A percentile compares a stretch with the other conserved stretches of the same genome.
Conservation (phyloP, 768 basidiomycete genomes). For the Lactarius hatsudake region DNA sequence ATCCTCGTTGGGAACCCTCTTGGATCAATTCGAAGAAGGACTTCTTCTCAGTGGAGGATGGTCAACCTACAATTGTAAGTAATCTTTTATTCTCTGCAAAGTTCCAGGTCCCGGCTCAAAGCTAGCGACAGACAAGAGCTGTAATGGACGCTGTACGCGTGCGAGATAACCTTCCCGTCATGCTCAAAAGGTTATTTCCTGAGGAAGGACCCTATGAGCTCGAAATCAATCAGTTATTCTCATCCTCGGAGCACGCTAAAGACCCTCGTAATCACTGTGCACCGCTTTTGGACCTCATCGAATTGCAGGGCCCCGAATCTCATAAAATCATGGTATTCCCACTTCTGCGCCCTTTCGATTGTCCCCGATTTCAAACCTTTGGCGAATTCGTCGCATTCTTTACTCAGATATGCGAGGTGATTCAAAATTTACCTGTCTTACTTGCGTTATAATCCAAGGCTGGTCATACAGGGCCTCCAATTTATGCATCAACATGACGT, state of each 20-base stretch:
- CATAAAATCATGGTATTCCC: constrained; percentile 36
- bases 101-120: background rate
- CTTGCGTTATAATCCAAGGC: background rate
- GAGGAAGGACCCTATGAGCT: constrained; percentile 21
- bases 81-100: background rate
- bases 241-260: constrained; percentile 21
- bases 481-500: constrained; percentile 30
- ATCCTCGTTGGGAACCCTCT: constrained; percentile 18
- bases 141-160: constrained; percentile 21
- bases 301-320: constrained; percentile 20
- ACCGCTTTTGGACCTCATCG: constrained; percentile 30
- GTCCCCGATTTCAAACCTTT: constrained; percentile 35
- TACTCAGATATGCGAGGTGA: constrained; percentile 38
- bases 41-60: constrained; percentile 17
- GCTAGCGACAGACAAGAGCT: constrained; percentile 9
- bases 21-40: constrained; percentile 5
- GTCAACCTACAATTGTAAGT: constrained; percentile 18
- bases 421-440: background rate
- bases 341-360: constrained; percentile 30
- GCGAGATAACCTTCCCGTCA: constrained; percentile 12
- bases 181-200: constrained; percentile 14
- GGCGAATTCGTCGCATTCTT: constrained; percentile 39
- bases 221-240: constrained; percentile 6
- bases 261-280: constrained; percentile 34
- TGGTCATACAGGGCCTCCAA: constrained; percentile 26